Evolutionary conservation across 495 filamentous ascomycete species (phyloP).

Genomic region (Xylaria castorea): DNA sequence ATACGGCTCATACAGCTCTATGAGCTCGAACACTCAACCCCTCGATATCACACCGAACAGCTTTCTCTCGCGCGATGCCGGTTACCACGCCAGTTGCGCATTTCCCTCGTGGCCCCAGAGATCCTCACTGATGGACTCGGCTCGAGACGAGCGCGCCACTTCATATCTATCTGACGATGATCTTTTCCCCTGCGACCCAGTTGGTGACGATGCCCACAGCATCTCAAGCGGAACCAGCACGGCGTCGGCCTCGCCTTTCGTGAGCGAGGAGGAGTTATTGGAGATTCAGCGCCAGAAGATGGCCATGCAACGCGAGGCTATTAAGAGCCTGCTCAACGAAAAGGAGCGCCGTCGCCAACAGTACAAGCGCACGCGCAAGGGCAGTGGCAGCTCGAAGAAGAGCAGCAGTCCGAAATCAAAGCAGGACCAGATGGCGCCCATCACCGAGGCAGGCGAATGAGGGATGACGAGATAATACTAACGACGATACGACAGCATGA

Average conservation of each 20-base stretch:
- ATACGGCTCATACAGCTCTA: conserved; percentile 53
- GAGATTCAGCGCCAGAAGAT: conserved; percentile 52
- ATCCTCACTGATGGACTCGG: conserved; percentile 48
- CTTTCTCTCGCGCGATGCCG: conserved; percentile 43
- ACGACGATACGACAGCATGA: conserved; percentile 35
- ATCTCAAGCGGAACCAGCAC: conserved; percentile 54
- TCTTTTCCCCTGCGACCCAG: conserved; percentile 46
- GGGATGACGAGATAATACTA: not conserved
- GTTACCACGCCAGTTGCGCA: conserved; percentile 51
- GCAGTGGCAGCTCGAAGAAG: conserved; percentile 50
- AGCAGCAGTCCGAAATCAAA: conserved; percentile 49
- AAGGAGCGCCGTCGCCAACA: conserved; percentile 53
- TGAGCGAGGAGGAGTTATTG: conserved; percentile 50
- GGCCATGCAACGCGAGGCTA: conserved; percentile 54
- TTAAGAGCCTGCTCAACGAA: conserved; percentile 51
- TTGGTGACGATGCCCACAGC: conserved; percentile 53
- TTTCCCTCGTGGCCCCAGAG: conserved; percentile 60
- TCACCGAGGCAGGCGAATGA: conserved; percentile 52
- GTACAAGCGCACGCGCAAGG: conserved; percentile 41
- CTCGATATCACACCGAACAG: conserved; percentile 59
- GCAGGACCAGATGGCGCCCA: conserved; percentile 55
- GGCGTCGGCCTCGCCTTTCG: conserved; percentile 45
- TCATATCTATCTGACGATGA: conserved; percentile 61
- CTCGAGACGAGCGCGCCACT: conserved; percentile 49
- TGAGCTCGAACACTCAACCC: conserved; percentile 52